Evolutionary conservation across 805 yeast genomes (phyloP), one percentile per base, ranked within the genome.

Genomic region (Pichia californica): DNA sequence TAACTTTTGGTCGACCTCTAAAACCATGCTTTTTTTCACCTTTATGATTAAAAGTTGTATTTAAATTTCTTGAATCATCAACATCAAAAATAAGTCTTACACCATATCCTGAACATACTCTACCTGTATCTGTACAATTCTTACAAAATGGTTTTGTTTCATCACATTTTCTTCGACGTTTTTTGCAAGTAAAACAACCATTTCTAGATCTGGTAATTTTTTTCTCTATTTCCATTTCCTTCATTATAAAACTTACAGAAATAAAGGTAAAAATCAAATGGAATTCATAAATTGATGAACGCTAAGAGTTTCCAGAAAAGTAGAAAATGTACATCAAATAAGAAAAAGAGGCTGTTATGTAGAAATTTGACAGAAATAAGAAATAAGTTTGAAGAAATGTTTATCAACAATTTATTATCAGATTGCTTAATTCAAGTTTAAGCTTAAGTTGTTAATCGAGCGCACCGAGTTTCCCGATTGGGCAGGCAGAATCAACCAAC

Each of bases 131-230:
- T 3, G 58, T 18, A 47, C 81, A 76, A 52, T 74, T 76, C 31
- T 60, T 56, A 54, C 82, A 76, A 9, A 43, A 49, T 2, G 82
- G 82, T 47, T 71, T 74, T 2, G 65, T 64, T 51, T 76, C 82
- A 52, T 76, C 81, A 53, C 82, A 76, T 49, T 76, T 76, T 41
- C 78, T 58, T 46, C 77, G 69, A 43, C 80, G 61, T 46, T 59
- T 65, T 50, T 76, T 75, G 54, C 82, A 76, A 1, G 78, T 76
- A 71, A 78, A 71, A 48, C 82, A 76, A 0, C 81, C 82, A 4
- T 74, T 74, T 46, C 81, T 58, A 6, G 77, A 79, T 45, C 81
- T 52, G 5, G 69, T 70, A 9, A 73, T 33, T 23, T 33, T 33
- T 19, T 33, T 33, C 36, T 33, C 25, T 27, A 33, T 19, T 23